phyloP scores from a whole-genome alignment of 2,329 filamentous ascomycete species.

The Aspergillus carbonarius region DNA sequence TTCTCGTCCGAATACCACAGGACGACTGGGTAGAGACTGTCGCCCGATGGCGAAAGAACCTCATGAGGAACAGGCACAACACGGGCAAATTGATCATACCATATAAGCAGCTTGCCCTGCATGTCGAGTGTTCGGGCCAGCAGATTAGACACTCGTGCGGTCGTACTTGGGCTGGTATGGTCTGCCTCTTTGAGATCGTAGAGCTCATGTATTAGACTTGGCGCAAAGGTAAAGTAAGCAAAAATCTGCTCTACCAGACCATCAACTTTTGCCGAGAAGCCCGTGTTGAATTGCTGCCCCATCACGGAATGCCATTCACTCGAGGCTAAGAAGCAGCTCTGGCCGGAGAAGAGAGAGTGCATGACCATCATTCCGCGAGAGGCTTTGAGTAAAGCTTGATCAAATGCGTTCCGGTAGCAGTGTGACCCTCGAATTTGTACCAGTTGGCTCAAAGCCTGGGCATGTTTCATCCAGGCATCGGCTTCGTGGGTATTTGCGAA shows the following conservation, averaged over 20 bases:
- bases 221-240: conserved; percentile 26
- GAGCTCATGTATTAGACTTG: conserved; percentile 27
- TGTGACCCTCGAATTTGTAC: conserved; percentile 23
- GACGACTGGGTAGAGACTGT: conserved; percentile 22
- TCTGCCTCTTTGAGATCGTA: conserved; percentile 23
- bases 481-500: conserved; percentile 26
- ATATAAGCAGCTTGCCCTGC: conserved; percentile 19
- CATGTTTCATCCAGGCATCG: conserved; percentile 33
- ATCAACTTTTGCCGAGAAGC: conserved; percentile 13
- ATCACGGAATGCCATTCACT: conserved; percentile 28
- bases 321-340: conserved; percentile 26
- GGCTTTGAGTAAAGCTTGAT: conserved; percentile 25
- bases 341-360: conserved; percentile 31
- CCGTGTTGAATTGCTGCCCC: conserved; percentile 20
- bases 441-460: conserved; percentile 27
- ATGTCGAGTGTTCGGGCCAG: conserved; percentile 20
- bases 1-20: conserved; percentile 23
- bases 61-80: conserved; percentile 22
- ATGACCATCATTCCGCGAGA: conserved; percentile 31
- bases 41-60: conserved; percentile 16
- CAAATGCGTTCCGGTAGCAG: conserved; percentile 23
- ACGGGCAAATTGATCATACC: conserved; percentile 23
- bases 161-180: conserved; percentile 6
- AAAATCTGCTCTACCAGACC: conserved; percentile 27
- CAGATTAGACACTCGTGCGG: conserved; percentile 16